phyloP scores from a whole-genome alignment of 106 monocot species.

The Dioscorea dumetorum region DNA sequence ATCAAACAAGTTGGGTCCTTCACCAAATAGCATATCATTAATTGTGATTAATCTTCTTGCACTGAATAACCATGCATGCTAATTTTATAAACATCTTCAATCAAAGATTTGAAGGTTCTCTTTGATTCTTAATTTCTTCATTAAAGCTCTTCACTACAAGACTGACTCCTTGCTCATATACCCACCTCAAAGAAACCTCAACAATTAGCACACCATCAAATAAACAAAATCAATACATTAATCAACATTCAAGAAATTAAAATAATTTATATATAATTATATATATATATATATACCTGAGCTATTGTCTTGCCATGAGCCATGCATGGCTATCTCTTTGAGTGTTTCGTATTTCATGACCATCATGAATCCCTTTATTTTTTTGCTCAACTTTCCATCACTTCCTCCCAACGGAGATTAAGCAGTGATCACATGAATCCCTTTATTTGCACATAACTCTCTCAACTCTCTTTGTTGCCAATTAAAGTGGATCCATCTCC shows the following conservation, averaged over 20 bases:
- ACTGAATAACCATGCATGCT: not conserved
- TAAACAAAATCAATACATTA: too few species aligned
- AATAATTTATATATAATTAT: too few species aligned
- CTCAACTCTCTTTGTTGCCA: constrained; percentile 17
- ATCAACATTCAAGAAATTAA: too few species aligned
- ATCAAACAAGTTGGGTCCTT: too few species aligned
- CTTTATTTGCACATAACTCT: constrained; percentile 8
- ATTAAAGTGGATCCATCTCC: constrained; percentile 21
- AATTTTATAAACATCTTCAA: constrained; percentile 23
- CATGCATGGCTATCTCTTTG: constrained; percentile 11
- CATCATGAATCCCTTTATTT: too few species aligned
- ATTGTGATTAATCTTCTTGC: not conserved
- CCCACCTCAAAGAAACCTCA: constrained; percentile 38
- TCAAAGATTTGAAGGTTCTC: constrained; percentile 44
- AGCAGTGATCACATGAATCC: constrained; percentile 14
- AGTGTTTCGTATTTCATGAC: constrained; percentile 8
- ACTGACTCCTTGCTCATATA: constrained; percentile 40
- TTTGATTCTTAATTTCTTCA: constrained; percentile 27
- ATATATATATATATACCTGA: too few species aligned
- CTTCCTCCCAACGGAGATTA: constrained; percentile 18
- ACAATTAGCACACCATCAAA: too few species aligned
- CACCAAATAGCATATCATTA: too few species aligned
- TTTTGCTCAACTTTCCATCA: not conserved
- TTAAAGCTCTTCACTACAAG: constrained; percentile 42
- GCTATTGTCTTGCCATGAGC: constrained; percentile 6